Evolutionary conservation across 176 grass and related monocot genomes (phyloP).

Genomic region (Poa annua): DNA sequence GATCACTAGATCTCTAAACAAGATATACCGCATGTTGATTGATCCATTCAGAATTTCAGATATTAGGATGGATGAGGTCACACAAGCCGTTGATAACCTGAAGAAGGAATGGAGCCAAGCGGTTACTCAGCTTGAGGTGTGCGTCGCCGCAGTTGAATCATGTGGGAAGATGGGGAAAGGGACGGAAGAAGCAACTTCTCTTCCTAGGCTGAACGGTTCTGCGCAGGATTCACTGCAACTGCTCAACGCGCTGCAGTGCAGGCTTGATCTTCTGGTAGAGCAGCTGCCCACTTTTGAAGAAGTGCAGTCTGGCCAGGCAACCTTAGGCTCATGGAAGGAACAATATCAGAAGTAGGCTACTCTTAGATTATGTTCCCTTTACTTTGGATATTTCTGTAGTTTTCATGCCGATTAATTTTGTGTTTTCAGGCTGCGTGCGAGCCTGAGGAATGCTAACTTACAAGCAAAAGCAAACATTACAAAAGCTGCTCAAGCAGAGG

Average conservation of each 20-base stretch:
- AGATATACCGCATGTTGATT: too few relatives aligned
- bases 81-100: conserved; percentile 67
- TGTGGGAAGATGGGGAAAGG: conserved; percentile 72
- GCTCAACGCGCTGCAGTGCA: conserved; percentile 77
- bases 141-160: conserved; percentile 54
- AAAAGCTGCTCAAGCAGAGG: conserved; percentile 78
- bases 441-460: conserved; percentile 78
- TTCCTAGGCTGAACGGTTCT: conserved; percentile 71
- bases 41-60: not conserved
- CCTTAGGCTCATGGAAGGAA: conserved; percentile 73
- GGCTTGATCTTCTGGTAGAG: conserved; percentile 71
- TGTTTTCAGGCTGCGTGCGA: conserved; percentile 57
- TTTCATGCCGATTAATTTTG: not conserved
- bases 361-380: not conserved
- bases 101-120: conserved; percentile 72
- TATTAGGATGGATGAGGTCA: conserved; percentile 74
- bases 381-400: not conserved
- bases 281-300: conserved; percentile 80
- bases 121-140: conserved; percentile 53
- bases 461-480: conserved; percentile 84
- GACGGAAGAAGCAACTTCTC: conserved; percentile 66
- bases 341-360: conserved; percentile 61
- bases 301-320: conserved; percentile 59
- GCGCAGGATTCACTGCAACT: conserved; percentile 71
- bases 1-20: too few relatives aligned